phyloP scores from a whole-genome alignment of 192 early-diverging fungal species.

The Coemansia sp. region DNA sequence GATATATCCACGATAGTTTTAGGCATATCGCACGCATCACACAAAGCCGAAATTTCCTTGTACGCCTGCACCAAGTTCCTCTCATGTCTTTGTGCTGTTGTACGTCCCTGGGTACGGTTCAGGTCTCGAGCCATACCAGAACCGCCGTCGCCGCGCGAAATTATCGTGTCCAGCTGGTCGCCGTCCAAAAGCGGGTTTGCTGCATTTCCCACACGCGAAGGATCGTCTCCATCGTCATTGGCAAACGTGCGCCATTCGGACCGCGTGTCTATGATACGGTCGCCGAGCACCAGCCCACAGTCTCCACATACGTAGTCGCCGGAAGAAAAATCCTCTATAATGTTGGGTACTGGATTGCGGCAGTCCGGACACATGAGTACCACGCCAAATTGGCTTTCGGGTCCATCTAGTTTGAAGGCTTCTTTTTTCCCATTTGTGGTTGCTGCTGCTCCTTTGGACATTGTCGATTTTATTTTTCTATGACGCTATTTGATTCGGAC shows the following conservation, averaged over 20 bases:
- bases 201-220: constrained; percentile 48
- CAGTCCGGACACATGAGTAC: constrained; percentile 73
- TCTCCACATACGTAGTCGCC: constrained; percentile 95
- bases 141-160: constrained; percentile 78
- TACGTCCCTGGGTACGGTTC: constrained; percentile 57
- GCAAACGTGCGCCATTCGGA: constrained; percentile 87
- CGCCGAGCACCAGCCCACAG: constrained; percentile 91
- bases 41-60: constrained; percentile 85
- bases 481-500: too few relatives aligned
- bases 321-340: constrained; percentile 92
- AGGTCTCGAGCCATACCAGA: constrained; percentile 46
- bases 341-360: constrained; percentile 81
- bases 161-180: constrained; percentile 56
- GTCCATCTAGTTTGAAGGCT: background rate
- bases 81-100: constrained; percentile 74
- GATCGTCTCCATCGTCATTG: constrained; percentile 53
- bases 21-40: constrained; percentile 80
- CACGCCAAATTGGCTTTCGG: constrained; percentile 16
- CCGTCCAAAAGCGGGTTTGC: constrained; percentile 46
- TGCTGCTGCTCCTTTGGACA: background rate
- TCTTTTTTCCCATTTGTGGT: background rate
- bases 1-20: constrained; percentile 84
- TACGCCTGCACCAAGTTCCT: constrained; percentile 80
- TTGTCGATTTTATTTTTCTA: background rate
- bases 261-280: constrained; percentile 96